Conservation (phyloP, 129 eudicot species). For the Erigeron canadensis region DNA sequence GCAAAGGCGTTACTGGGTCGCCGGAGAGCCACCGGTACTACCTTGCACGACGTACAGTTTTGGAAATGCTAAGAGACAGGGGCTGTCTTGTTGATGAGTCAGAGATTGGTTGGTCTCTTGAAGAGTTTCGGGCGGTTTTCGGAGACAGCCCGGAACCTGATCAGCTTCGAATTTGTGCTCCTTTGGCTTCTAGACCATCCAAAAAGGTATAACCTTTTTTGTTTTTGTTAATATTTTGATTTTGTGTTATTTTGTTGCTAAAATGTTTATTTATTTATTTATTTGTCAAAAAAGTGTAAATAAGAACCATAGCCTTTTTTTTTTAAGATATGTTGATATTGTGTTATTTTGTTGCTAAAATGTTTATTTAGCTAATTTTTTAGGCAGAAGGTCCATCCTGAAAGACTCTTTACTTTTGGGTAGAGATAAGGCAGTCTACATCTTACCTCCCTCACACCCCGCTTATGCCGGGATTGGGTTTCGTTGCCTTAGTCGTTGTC, state of each 20-base stretch:
- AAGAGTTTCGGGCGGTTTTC: conserved; percentile 40
- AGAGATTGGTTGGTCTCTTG: conserved; percentile 36
- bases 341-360: background rate
- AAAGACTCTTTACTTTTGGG: too few relatives aligned
- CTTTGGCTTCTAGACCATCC: conserved; percentile 29
- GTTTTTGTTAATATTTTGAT: conserved; percentile 19
- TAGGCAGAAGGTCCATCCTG: too few relatives aligned
- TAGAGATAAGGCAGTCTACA: too few relatives aligned
- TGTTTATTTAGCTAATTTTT: background rate
- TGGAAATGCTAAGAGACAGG: conserved; percentile 57
- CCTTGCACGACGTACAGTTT: conserved; percentile 52
- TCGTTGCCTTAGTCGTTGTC: too few relatives aligned
- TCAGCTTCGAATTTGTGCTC: conserved; percentile 37
- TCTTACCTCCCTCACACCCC: too few relatives aligned
- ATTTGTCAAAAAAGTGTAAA: too few relatives aligned
- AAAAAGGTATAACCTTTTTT: conserved; percentile 32
- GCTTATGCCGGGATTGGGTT: too few relatives aligned
- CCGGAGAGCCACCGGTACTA: conserved; percentile 43
- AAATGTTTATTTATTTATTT: background rate
- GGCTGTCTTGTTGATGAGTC: conserved; percentile 41
- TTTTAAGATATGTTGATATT: conserved; percentile 8
- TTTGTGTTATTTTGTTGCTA: background rate
- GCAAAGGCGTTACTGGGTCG: conserved; percentile 32
- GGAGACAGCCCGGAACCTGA: conserved; percentile 42
- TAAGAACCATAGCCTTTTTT: too few relatives aligned